Evolutionary conservation across 345 rosid species (phyloP), one percentile per base, ranked within the genome.

Genomic region (Rhodomyrtus tomentosa): DNA sequence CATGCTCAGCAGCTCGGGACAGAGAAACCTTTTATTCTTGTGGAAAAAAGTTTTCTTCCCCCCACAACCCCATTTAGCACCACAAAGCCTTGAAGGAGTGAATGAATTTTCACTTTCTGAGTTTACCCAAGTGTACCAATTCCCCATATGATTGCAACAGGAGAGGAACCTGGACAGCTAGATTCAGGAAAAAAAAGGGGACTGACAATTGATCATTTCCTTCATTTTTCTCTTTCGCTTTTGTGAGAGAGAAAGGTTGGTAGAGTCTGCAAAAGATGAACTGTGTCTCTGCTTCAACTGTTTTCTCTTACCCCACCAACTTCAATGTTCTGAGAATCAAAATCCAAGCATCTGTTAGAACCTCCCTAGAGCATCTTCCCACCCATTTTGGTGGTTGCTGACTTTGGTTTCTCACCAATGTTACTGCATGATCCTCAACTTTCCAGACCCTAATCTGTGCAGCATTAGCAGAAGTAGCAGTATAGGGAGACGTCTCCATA

Each of bases 111-210:
- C 55, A 49, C 38, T 51, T 80, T 24, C 82, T 27, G 38, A 18
- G 55, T 50, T 49, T 50, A 52, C 82, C 42, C 36, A 13, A 81
- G 25, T 0, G 38, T 81, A 68, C 79, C 76, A 68, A 68, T 81
- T 81, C 54, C 42, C 83, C 58, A 49, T 81, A 51, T 58, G 86
- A 79, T 84, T 45, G 83, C 86, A 84, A 84, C 82, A 42, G 82
- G 79, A 52, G 55, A 55, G 48, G 53, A 84, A 84, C 72, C 86
- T 79, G 86, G 82, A 81, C 86, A 55, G 86, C 55, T 21, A n/a
- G 86, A 40, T 84, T 84, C 86, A 53, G 82, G n/a, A n/a, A 72
- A 29, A 84, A 29, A 80, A 80, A 84, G 45, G 55, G 73, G 68
- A 55, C 82, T 50, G 82, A 81, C 83, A 81, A 51, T 81, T 32